Base-by-base conservation (phyloP, 106 monocot genomes). In the Dactylorhiza incarnata region DNA sequence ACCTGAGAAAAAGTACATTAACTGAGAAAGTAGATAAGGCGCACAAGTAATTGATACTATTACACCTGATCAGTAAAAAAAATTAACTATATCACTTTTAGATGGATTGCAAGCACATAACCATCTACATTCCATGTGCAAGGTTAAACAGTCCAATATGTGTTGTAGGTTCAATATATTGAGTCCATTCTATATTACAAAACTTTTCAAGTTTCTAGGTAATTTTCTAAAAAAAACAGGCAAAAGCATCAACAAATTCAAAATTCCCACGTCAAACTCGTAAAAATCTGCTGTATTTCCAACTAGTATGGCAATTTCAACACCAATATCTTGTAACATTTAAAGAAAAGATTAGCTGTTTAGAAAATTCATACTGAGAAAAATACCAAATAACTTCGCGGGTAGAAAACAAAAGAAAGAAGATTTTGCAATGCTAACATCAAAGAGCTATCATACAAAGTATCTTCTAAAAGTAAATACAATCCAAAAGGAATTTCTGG, bases 1-100 rank as follows among this genome's bases (percentile, higher is more conserved):
- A n/a, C 49, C 69, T 69, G 69, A 45, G n/a, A 69, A 68, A 61
- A 44, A 69, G 45, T 65, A 65, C 26, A 65, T 4, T 3, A 65
- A 65, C 29, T 65, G 24, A 65, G 29, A 65, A 65, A 29, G 12
- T 9, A 37, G 20, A 26, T 65, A 13, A 3, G 26, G 29, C 9
- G 63, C 51, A 52, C 14, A 3, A 61, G 9, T 22, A 23, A 7
- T 61, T 65, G 26, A 65, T 29, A 65, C 2, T 11, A 65, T 5
- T 65, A 29, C 26, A 65, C 29, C 10, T 65, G 10, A 29, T 65
- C 2, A 65, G 12, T 12, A 65, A 65, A 29, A 65, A 12, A 65
- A 12, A 12, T 29, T 0, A 10, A 65, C 26, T 11, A 11, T 3
- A 9, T 11, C 29, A 26, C 29, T 65, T 59, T 59, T 59, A 12